Base-by-base conservation (phyloP, 768 basidiomycete genomes). In the Phylloporus arenicola region DNA sequence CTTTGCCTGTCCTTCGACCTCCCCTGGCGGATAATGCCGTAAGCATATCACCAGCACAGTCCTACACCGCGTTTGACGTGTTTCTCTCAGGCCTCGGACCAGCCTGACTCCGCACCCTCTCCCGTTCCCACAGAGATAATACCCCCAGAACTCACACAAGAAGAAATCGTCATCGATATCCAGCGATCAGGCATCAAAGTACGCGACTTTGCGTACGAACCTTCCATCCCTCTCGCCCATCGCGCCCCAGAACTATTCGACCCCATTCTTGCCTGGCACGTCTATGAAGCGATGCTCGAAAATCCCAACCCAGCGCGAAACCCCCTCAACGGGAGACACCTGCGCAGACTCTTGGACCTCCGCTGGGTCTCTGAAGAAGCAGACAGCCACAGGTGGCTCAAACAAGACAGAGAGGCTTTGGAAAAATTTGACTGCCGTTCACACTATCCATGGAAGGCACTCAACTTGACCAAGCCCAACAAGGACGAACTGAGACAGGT, bases 111-210 rank as follows among this genome's bases (percentile, higher is more conserved):
- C 14, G 57, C 65, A 13, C 65, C 69, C 6, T 69, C 68, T 3
- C 67, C 64, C 16, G 65, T 65, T 0, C 63, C 66, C 4, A 68
- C 66, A 9, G 66, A 68, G 46, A 68, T 68, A n/a, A 64, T 69
- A 13, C 48, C 68, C n/a, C 17, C 50, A 13, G 66, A 68, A 43
- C 65, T 67, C 33, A 68, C 65, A 1, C 63, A 61, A 39, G 65
- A 67, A 34, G 66, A 68, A 51, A 69, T 69, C 6, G 65, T 68
- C n/a, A 37, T 50, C 17, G 66, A 68, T 12, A 65, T 67, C 20
- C 61, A 67, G 40, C 52, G 51, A 27, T 56, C 45, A 10, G 66
- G 67, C 25, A 54, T 65, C 44, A 67, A 58, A 56, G 63, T 67
- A 35, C 57, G 67, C 65, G 66, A 68, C 53, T 68, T 69, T 48